phyloP scores from a whole-genome alignment of 306 rosid species.

The Acmispon strigosus region DNA sequence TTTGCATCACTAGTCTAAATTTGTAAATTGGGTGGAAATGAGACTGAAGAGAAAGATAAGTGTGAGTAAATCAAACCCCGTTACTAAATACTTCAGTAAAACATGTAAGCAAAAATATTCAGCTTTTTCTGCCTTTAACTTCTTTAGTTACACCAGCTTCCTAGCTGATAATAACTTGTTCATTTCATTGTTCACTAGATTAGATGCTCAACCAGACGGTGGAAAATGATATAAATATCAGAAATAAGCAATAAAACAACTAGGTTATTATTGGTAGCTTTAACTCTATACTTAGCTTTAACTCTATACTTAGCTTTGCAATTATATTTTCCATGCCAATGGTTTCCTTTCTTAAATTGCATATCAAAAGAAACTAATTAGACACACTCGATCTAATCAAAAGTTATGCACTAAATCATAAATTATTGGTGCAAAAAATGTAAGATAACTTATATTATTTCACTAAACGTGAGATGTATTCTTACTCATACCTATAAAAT shows the following conservation, averaged over 20 bases:
- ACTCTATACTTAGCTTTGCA: not conserved
- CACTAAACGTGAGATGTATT: not conserved
- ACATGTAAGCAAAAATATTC: not conserved
- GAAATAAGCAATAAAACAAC: not conserved
- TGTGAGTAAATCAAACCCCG: too few species aligned
- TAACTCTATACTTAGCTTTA: not conserved
- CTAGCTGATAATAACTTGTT: not conserved
- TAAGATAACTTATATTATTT: not conserved
- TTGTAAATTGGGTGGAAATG: too few species aligned
- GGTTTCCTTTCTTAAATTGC: not conserved
- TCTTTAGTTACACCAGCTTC: not conserved
- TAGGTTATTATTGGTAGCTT: not conserved
- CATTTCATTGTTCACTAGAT: not conserved
- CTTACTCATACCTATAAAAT: conserved; percentile 22
- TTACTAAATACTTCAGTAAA: not conserved
- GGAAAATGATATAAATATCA: not conserved
- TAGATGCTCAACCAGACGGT: not conserved
- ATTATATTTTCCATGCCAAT: not conserved
- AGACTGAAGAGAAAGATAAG: too few species aligned
- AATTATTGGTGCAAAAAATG: conserved; percentile 15
- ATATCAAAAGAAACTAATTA: not conserved
- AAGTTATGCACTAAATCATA: not conserved
- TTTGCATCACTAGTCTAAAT: too few species aligned
- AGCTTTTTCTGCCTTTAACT: not conserved
- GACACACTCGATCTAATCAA: not conserved